Evolutionary conservation across 257 asterid genomes (phyloP).

Genomic region (Fraxinus pennsylvanica): DNA sequence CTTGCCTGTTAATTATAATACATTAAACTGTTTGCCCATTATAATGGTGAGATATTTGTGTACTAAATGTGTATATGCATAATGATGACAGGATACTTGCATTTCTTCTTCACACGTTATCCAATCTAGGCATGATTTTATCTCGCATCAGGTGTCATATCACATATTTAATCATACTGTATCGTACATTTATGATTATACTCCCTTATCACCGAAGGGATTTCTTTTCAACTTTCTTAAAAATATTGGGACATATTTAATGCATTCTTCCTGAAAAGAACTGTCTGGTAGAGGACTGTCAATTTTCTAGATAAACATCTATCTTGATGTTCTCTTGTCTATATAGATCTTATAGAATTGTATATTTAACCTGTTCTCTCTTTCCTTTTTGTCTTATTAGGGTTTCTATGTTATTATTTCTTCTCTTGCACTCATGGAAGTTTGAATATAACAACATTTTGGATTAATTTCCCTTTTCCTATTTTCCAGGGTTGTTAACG

Average conservation of each 20-base stretch:
- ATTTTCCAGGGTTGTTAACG: slow-evolving; percentile 66
- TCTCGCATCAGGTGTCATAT: not conserved
- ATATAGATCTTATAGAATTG: not conserved
- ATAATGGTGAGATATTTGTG: not conserved
- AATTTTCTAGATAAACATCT: not conserved
- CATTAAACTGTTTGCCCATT: not conserved
- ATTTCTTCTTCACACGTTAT: not conserved
- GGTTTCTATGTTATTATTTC: not conserved
- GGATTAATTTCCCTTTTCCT: not conserved
- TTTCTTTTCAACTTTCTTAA: not conserved
- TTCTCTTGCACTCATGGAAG: not conserved
- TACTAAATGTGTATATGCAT: not conserved
- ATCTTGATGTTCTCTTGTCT: not conserved
- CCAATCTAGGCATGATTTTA: not conserved
- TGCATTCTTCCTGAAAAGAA: not conserved
- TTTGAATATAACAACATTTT: not conserved
- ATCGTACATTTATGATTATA: not conserved
- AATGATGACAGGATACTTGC: not conserved
- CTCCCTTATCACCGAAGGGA: not conserved
- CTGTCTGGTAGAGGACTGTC: not conserved
- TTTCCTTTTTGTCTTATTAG: not conserved
- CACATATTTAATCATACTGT: not conserved
- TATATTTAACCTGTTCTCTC: not conserved
- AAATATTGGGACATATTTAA: not conserved
- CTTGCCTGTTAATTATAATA: not conserved